phyloP scores from a whole-genome alignment of 805 yeast genomes.

The Candida pseudoglaebosa region DNA sequence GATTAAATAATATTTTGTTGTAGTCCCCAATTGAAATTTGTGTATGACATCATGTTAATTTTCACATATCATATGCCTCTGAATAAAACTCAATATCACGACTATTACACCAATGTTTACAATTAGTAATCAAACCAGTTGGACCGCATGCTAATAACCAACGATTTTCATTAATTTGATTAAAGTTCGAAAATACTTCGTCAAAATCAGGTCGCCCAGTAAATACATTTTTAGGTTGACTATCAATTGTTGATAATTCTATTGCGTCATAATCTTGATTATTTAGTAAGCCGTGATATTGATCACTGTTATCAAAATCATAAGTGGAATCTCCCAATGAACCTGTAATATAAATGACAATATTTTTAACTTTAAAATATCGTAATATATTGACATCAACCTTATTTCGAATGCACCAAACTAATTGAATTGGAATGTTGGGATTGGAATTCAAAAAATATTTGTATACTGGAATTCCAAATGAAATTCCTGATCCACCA shows the following conservation, averaged over 20 bases:
- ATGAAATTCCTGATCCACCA: conserved; percentile 75
- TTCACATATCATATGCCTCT: conserved; percentile 40
- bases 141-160: conserved; percentile 66
- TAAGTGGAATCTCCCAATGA: neutral
- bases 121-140: conserved; percentile 36
- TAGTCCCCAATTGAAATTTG: too few species aligned
- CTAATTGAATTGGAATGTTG: conserved; percentile 31
- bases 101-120: conserved; percentile 31
- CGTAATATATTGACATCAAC: conserved; percentile 46
- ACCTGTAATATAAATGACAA: conserved; percentile 39
- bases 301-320: neutral
- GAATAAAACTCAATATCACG: conserved; percentile 36
- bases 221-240: conserved; percentile 6
- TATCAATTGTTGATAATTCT: conserved; percentile 20
- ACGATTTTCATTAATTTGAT: conserved; percentile 30
- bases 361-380: conserved; percentile 26
- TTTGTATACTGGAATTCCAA: conserved; percentile 51
- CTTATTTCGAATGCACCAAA: conserved; percentile 52
- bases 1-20: too few species aligned
- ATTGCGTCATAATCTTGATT: conserved; percentile 16
- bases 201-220: conserved; percentile 44
- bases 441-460: conserved; percentile 26
- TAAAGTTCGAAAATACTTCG: conserved; percentile 22
- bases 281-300: conserved; percentile 15
- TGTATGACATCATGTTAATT: too few species aligned